A percentile compares a stretch with the other conserved stretches of the same genome.
Conservation (phyloP, 2,329 filamentous ascomycete genomes). For the Colletotrichum sp. region DNA sequence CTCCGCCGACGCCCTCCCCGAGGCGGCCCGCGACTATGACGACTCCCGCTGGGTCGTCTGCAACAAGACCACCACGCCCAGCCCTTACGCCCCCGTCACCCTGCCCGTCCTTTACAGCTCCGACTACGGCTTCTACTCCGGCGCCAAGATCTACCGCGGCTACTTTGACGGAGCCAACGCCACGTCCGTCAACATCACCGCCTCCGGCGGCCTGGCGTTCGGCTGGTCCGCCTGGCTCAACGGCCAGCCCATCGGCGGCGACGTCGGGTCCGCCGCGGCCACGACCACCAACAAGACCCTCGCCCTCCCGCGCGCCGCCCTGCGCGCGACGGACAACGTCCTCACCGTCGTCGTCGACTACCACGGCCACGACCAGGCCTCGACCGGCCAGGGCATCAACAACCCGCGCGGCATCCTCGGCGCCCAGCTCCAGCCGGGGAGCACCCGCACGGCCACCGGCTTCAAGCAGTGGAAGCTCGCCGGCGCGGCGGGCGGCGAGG, state of each 20-base stretch:
- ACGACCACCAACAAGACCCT: slow-evolving; percentile 54
- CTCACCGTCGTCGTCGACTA: slow-evolving; percentile 76
- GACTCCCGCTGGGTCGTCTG: slow-evolving; percentile 72
- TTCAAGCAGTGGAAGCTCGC: slow-evolving; percentile 67
- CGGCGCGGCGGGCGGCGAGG: slow-evolving; percentile 70
- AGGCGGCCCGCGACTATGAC: slow-evolving; percentile 67
- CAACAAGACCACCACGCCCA: slow-evolving; percentile 62
- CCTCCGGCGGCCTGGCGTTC: slow-evolving; percentile 72
- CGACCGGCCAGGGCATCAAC: slow-evolving; percentile 69
- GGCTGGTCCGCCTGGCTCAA: slow-evolving; percentile 74
- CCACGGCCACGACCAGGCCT: slow-evolving; percentile 68
- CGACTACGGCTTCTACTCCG: slow-evolving; percentile 79
- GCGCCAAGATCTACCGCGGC: slow-evolving; percentile 73
- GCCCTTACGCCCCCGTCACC: slow-evolving; percentile 58
- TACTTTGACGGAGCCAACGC: slow-evolving; percentile 68
- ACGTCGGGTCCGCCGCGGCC: slow-evolving; percentile 58
- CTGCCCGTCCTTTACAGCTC: slow-evolving; percentile 72
- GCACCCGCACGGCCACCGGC: slow-evolving; percentile 43
- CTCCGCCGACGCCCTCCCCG: slow-evolving; percentile 73
- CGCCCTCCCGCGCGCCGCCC: slow-evolving; percentile 48
- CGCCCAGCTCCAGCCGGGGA: slow-evolving; percentile 46
- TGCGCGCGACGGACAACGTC: slow-evolving; percentile 58
- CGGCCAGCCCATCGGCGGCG: slow-evolving; percentile 65
- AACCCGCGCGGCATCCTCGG: slow-evolving; percentile 65
- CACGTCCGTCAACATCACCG: slow-evolving; percentile 64